Evolutionary conservation across 2,329 filamentous ascomycete genomes (phyloP).

Genomic region (Mollisiaceae sp.): DNA sequence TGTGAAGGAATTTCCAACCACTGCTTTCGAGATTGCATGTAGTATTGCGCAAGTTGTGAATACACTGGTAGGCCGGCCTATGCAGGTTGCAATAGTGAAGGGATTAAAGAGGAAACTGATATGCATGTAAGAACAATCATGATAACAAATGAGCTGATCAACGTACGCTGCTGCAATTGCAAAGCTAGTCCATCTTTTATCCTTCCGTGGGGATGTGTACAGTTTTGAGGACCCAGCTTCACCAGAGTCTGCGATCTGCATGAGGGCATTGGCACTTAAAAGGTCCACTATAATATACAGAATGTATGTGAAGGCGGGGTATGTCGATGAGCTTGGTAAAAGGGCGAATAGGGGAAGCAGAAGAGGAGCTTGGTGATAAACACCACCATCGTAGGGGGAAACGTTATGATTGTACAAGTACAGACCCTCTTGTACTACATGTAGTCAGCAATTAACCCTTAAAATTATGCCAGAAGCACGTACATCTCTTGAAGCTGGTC

Average conservation of each 20-base stretch:
- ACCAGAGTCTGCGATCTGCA: slow-evolving; percentile 79
- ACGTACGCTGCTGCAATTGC: slow-evolving; percentile 79
- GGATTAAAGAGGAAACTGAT: slow-evolving; percentile 89
- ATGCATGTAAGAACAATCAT: background rate
- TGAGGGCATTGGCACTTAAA: slow-evolving; percentile 79
- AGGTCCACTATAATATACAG: slow-evolving; percentile 84
- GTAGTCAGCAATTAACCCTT: background rate
- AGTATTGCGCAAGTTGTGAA: slow-evolving; percentile 91
- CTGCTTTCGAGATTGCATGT: slow-evolving; percentile 80
- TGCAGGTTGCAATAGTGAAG: slow-evolving; percentile 88
- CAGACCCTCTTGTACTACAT: slow-evolving; percentile 87
- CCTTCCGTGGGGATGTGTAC: slow-evolving; percentile 79
- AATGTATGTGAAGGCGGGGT: slow-evolving; percentile 76
- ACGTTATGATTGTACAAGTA: slow-evolving; percentile 97
- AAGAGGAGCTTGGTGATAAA: slow-evolving; percentile 81
- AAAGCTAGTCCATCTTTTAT: slow-evolving; percentile 74
- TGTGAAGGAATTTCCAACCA: slow-evolving; percentile 72
- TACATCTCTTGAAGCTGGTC: slow-evolving; percentile 96
- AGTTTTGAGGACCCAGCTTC: slow-evolving; percentile 75
- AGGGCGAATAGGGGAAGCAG: slow-evolving; percentile 91
- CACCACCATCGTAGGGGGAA: slow-evolving; percentile 94
- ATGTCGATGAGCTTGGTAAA: slow-evolving; percentile 70
- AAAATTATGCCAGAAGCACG: slow-evolving; percentile 42
- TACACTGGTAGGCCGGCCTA: slow-evolving; percentile 85
- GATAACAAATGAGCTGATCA: background rate